Percentiles rank a stretch among this genome's conserved stretches.
Evolutionary conservation across 768 basidiomycete genomes (phyloP).

Genomic region (Amanita pseudoporphyria): DNA sequence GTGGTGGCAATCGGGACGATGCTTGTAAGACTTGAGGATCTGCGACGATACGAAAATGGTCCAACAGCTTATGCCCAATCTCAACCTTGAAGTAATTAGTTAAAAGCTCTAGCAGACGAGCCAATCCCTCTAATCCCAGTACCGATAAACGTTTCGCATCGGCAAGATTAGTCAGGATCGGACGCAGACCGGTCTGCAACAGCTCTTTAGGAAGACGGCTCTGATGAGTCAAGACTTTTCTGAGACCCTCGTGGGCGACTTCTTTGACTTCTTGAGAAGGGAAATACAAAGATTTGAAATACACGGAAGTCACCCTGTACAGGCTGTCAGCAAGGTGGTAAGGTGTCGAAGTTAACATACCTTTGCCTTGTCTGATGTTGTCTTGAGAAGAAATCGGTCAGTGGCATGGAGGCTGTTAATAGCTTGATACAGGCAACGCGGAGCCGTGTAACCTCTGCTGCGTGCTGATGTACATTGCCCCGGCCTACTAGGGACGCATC

Average conservation of each 20-base stretch:
- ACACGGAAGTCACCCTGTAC: conserved; percentile 81
- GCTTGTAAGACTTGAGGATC: conserved; percentile 78
- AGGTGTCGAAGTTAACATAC: conserved; percentile 27
- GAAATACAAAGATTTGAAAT: conserved; percentile 98
- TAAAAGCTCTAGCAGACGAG: conserved; percentile 84
- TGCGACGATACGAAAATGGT: conserved; percentile 90
- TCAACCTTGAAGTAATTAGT: conserved; percentile 99
- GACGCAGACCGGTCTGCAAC: conserved; percentile 88
- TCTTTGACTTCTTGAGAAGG: conserved; percentile 86
- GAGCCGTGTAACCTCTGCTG: conserved; percentile 76
- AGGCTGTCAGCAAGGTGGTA: neutral
- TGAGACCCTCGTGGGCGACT: conserved; percentile 88
- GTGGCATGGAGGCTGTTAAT: conserved; percentile 88
- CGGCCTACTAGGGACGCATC: conserved; percentile 76
- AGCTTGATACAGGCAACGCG: conserved; percentile 92
- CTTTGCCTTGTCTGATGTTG: conserved; percentile 80
- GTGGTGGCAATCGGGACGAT: conserved; percentile 69
- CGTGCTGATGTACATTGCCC: conserved; percentile 65
- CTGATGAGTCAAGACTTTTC: conserved; percentile 83
- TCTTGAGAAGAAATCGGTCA: conserved; percentile 86
- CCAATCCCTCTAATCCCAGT: conserved; percentile 86
- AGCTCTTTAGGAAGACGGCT: conserved; percentile 91
- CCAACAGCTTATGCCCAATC: conserved; percentile 93
- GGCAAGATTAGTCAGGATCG: conserved; percentile 95
- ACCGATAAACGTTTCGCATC: conserved; percentile 93